These are phyloP conservation scores for Mucor circinelloides DNA, from an alignment of 371 early-diverging fungal species.

Conservation along the genomic window DNA sequence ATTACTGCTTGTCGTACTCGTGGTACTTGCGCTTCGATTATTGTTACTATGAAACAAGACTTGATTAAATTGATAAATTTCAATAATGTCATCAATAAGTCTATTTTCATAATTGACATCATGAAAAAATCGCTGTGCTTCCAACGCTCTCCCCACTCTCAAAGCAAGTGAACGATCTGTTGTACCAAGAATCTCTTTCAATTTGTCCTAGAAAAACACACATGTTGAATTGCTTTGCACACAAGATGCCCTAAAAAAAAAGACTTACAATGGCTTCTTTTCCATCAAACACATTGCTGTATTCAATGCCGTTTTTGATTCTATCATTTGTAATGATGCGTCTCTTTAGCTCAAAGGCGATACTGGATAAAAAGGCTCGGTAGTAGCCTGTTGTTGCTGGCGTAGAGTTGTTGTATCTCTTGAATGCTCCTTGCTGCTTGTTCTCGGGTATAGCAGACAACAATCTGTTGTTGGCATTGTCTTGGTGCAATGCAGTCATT, in stretches of 20 bases:
- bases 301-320: constrained; percentile 77
- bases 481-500: neutral
- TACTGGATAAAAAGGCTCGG: constrained; percentile 78
- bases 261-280: constrained; percentile 78
- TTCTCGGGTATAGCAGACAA: constrained; percentile 14
- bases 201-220: constrained; percentile 55
- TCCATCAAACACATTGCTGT: constrained; percentile 80
- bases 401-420: neutral
- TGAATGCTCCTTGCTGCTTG: neutral
- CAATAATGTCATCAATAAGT: constrained; percentile 63
- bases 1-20: constrained; percentile 9
- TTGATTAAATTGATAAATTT: constrained; percentile 67
- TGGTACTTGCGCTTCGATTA: constrained; percentile 1
- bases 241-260: neutral
- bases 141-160: constrained; percentile 72
- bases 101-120: constrained; percentile 71
- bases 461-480: neutral
- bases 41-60: constrained; percentile 18
- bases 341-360: constrained; percentile 72
- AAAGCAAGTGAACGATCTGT: constrained; percentile 70
- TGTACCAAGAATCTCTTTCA: constrained; percentile 59
- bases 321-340: constrained; percentile 52
- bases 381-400: constrained; percentile 30
- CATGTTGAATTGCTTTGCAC: neutral
- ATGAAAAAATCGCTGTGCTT: constrained; percentile 72